Conservation (phyloP, 2,329 filamentous ascomycete species). For the Botryotinia calthae region DNA sequence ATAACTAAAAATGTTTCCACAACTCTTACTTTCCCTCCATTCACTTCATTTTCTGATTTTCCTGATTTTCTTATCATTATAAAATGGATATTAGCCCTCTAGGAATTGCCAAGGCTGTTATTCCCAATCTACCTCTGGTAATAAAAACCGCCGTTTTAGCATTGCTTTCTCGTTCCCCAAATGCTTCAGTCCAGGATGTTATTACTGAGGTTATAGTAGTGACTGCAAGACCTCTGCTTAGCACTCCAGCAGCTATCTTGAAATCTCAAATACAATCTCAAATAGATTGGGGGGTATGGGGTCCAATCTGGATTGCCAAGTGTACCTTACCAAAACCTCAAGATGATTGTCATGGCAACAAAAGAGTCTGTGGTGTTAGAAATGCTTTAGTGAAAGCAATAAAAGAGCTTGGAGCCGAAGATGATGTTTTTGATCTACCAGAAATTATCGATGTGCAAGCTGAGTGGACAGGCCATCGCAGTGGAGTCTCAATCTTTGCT, state of each 20-base stretch:
- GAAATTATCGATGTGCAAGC: conserved; percentile 59
- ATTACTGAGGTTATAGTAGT: conserved; percentile 70
- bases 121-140: conserved; percentile 60
- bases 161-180: conserved; percentile 64
- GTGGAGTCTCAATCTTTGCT: conserved; percentile 49
- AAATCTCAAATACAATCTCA: conserved; percentile 62
- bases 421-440: conserved; percentile 46
- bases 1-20: background rate
- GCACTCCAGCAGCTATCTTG: conserved; percentile 46
- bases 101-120: conserved; percentile 30
- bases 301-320: conserved; percentile 77
- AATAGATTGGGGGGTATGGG: conserved; percentile 67
- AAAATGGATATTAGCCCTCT: conserved; percentile 30
- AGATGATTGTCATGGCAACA: conserved; percentile 39
- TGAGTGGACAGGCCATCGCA: conserved; percentile 74
- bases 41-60: background rate
- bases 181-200: conserved; percentile 74
- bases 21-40: too few relatives aligned
- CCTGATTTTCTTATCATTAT: background rate
- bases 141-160: conserved; percentile 62
- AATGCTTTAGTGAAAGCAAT: conserved; percentile 59
- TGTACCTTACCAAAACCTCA: conserved; percentile 61
- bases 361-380: conserved; percentile 45
- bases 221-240: conserved; percentile 65
- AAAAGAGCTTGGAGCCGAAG: conserved; percentile 46